Evolutionary conservation across 208 protist species (phyloP).

Genomic region (Herpetomonas tarakana): DNA sequence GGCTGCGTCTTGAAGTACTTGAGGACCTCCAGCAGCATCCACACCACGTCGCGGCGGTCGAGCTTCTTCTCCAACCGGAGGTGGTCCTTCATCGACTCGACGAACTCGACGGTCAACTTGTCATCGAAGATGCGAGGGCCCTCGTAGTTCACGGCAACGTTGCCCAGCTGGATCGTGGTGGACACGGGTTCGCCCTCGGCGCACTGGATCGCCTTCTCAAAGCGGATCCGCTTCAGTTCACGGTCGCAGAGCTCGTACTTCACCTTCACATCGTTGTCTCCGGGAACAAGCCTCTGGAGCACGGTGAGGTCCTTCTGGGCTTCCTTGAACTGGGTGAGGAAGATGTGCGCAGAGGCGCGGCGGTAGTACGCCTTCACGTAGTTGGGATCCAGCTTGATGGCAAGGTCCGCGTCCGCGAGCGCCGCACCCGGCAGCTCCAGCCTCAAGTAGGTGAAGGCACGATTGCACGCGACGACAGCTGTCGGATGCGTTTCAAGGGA

Average conservation of each 20-base stretch:
- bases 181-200: constrained; percentile 75
- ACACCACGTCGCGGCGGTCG: constrained; percentile 79
- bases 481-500: constrained; percentile 83
- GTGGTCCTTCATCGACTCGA: constrained; percentile 74
- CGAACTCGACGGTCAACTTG: constrained; percentile 72
- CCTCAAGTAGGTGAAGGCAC: constrained; percentile 94
- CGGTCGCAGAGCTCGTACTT: constrained; percentile 94
- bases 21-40: constrained; percentile 78
- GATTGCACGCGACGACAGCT: constrained; percentile 91
- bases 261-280: constrained; percentile 82
- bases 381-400: constrained; percentile 88
- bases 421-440: constrained; percentile 90
- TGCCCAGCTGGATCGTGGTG: constrained; percentile 71
- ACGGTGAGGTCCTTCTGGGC: constrained; percentile 91
- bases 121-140: constrained; percentile 76
- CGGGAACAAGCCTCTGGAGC: constrained; percentile 89
- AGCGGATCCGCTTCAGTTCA: constrained; percentile 91
- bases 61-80: constrained; percentile 83
- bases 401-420: constrained; percentile 90
- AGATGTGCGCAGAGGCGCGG: constrained; percentile 93
- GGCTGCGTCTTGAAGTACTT: constrained; percentile 77
- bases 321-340: constrained; percentile 95
- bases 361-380: constrained; percentile 98
- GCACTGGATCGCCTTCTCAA: constrained; percentile 93
- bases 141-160: constrained; percentile 52